Conservation (phyloP, 768 basidiomycete species). For the Clitopilus passeckerianus region DNA sequence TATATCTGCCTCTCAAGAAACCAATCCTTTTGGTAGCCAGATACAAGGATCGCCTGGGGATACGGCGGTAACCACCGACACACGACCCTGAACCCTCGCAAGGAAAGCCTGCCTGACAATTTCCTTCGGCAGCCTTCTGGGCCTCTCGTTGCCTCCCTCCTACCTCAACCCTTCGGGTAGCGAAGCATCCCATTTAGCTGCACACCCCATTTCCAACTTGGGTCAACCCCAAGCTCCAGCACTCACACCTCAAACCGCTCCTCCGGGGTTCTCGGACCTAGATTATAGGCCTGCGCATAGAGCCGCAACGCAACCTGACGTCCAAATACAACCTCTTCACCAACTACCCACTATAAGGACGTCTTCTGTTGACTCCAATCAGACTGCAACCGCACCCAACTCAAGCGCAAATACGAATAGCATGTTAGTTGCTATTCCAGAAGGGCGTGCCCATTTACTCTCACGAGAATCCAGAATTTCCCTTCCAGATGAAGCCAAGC, state of each 20-base stretch:
- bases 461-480: conserved; percentile 68
- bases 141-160: not conserved
- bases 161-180: not conserved
- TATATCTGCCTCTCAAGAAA: conserved; percentile 23
- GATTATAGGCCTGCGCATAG: conserved; percentile 2
- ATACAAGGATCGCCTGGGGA: conserved; percentile 4
- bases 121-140: conserved; percentile 17
- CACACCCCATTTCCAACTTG: conserved; percentile 1
- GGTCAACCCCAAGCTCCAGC: conserved; percentile 5
- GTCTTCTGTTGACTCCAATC: conserved; percentile 12
- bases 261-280: conserved; percentile 10
- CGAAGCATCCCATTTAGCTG: not conserved
- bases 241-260: conserved; percentile 14
- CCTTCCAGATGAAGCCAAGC: conserved; percentile 72
- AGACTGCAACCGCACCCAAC: conserved; percentile 12
- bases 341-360: conserved; percentile 9
- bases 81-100: conserved; percentile 20
- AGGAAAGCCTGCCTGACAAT: conserved; percentile 32
- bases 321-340: conserved; percentile 7
- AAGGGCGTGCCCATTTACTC: conserved; percentile 26
- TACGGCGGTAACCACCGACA: not conserved
- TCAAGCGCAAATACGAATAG: conserved; percentile 10
- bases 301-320: conserved; percentile 2
- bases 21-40: conserved; percentile 18
- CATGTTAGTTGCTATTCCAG: conserved; percentile 27